A percentile compares a stretch with the other conserved stretches of the same genome.
Evolutionary conservation across 768 basidiomycete species (phyloP).

Genomic region (Lactifluus hygrophoroides): DNA sequence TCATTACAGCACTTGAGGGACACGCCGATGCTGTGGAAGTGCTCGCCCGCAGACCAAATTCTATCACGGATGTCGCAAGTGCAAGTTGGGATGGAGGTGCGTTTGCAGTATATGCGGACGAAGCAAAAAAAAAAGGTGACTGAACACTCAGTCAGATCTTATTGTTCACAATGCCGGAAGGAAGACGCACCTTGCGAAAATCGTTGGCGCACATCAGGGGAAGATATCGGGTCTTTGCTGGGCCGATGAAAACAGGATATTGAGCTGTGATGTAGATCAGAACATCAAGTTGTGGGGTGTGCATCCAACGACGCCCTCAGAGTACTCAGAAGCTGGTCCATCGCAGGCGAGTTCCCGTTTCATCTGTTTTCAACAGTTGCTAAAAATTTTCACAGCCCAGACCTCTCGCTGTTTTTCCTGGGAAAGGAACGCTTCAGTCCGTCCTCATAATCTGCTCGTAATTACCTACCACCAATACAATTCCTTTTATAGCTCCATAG

Average conservation of each 20-base stretch:
- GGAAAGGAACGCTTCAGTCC: slow-evolving; percentile 89
- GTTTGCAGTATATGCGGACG: slow-evolving; percentile 23
- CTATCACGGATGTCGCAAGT: slow-evolving; percentile 26
- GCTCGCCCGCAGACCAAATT: slow-evolving; percentile 8
- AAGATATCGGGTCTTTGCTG: slow-evolving; percentile 81
- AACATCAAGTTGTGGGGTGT: slow-evolving; percentile 77
- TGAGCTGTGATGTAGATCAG: slow-evolving; percentile 78
- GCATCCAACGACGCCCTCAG: slow-evolving; percentile 24
- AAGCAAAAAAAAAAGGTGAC: background rate
- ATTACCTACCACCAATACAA: background rate
- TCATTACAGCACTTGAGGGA: slow-evolving; percentile 82
- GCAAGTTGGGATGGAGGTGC: slow-evolving; percentile 92
- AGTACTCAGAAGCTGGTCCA: slow-evolving; percentile 29
- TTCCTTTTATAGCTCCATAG: slow-evolving; percentile 58
- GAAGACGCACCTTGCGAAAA: slow-evolving; percentile 42
- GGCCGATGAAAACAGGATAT: slow-evolving; percentile 47
- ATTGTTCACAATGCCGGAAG: slow-evolving; percentile 75
- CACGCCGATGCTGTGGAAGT: slow-evolving; percentile 40
- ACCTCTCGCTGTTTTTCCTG: slow-evolving; percentile 73
- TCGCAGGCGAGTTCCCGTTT: slow-evolving; percentile 29
- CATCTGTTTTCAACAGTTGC: background rate
- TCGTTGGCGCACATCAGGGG: slow-evolving; percentile 72
- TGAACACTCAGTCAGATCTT: slow-evolving; percentile 43
- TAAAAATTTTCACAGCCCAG: slow-evolving; percentile 23
- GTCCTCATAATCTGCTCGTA: slow-evolving; percentile 20